Evolutionary conservation across 2,329 filamentous ascomycete genomes (phyloP), one percentile per base, ranked within the genome.

Genomic region (Aspergillus sclerotialis): DNA sequence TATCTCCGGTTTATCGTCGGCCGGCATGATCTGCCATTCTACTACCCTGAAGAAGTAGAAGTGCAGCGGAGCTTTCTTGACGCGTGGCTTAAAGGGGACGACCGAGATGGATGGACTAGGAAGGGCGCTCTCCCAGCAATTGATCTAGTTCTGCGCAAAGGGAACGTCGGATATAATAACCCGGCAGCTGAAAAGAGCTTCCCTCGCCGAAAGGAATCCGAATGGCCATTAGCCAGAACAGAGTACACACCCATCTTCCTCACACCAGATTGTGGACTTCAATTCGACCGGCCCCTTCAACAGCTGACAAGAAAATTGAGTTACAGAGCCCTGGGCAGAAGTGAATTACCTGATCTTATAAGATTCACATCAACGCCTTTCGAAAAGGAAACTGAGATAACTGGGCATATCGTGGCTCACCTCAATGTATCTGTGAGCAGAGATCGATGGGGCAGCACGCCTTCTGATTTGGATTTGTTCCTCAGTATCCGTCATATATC

Each of bases 21-120:
- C 2, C 68, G 80, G 0, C 80, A 84, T 42, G 80, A 84, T 47
- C 62, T 84, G 4, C 80, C 79, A 0, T 83, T 84, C 50, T 84
- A 82, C 57, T 81, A 82, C 48, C 55, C 70, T 1, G 74, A 82
- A 27, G 76, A 82, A 40, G 78, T 80, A 0, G 74, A 79, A 41
- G 45, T 84, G 0, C 80, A 84, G 48, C 67, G 64, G 30, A 74
- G 71, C 42, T 84, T 84, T 51, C 59, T 84, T 0, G 76, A 82
- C 37, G 78, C 79, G 0, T 84, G 23, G n/a, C n/a, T n/a, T n/a
- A n/a, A n/a, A n/a, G 23, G n/a, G 8, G 23, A 24, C n/a, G 23
- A 24, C n/a, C 23, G 23, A 24, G 8, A 9, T 24, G 53, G 54
- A 5, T 55, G 46, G 52, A 40, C 32, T 7, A 4, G n/a, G n/a